phyloP scores from a whole-genome alignment of 441 rosid genomes.

The Erysimum pusillum region DNA sequence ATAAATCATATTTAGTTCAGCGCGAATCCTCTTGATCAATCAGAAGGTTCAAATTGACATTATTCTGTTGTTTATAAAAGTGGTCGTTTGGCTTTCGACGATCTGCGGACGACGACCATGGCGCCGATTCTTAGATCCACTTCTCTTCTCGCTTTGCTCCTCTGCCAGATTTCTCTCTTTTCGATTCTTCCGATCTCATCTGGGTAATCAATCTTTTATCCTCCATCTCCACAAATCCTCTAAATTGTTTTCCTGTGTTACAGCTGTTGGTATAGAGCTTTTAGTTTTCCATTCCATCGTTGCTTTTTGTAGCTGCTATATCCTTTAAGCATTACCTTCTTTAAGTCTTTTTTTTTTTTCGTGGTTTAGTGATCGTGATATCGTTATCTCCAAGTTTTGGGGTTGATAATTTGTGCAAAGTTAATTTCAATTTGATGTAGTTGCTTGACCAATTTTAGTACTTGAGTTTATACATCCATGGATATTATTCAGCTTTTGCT shows the following conservation, averaged over 20 bases:
- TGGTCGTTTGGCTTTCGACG: slow-evolving; percentile 32
- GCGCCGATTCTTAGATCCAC: slow-evolving; percentile 45
- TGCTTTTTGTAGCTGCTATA: not conserved
- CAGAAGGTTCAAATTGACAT: slow-evolving; percentile 3
- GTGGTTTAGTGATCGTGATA: slow-evolving; percentile 1
- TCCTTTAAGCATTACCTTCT: not conserved
- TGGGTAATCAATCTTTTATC: slow-evolving; percentile 39
- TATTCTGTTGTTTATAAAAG: slow-evolving; percentile 9
- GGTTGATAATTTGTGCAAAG: slow-evolving; percentile 44
- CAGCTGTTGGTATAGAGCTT: slow-evolving; percentile 5
- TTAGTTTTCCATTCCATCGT: not conserved
- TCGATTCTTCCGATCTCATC: slow-evolving; percentile 43
- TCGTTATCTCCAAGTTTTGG: slow-evolving; percentile 46
- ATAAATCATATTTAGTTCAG: not conserved
- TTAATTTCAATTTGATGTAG: slow-evolving; percentile 5
- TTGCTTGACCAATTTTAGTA: slow-evolving; percentile 5
- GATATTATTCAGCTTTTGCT: not conserved
- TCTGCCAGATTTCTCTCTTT: slow-evolving; percentile 35
- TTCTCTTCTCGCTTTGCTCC: slow-evolving; percentile 28
- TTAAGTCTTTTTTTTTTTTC: not conserved
- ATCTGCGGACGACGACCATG: slow-evolving; percentile 46
- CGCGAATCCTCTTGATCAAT: not conserved
- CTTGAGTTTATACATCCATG: not conserved
- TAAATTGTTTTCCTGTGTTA: not conserved
- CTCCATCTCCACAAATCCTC: not conserved